Percentiles rank a stretch among this genome's conserved stretches.
Evolutionary conservation across 345 rosid genomes (phyloP).

Genomic region (Sonneratia caseolaris): DNA sequence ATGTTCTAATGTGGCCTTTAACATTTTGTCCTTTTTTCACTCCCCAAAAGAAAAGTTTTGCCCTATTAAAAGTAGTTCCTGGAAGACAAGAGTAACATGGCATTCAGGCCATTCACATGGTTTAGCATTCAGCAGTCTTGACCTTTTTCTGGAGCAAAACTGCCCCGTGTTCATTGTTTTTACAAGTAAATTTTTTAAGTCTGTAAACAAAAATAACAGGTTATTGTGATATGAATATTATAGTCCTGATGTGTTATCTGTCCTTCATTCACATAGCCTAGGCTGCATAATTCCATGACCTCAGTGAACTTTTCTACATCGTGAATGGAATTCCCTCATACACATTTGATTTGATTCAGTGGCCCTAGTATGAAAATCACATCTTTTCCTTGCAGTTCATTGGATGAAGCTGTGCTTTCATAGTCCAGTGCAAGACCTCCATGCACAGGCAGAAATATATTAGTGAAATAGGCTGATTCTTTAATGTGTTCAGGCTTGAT

Average conservation of each 20-base stretch:
- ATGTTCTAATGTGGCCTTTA: not conserved
- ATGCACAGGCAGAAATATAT: not conserved
- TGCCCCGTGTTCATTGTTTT: not conserved
- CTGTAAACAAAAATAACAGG: conserved; percentile 11
- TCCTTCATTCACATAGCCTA: conserved; percentile 21
- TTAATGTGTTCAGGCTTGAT: not conserved
- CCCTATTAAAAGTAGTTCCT: conserved; percentile 5
- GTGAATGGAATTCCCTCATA: not conserved
- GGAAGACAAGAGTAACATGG: conserved; percentile 36
- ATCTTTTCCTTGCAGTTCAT: not conserved
- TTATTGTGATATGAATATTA: not conserved
- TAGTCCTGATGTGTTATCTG: conserved; percentile 7
- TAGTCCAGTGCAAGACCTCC: not conserved
- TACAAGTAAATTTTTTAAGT: not conserved
- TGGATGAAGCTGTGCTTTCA: not conserved
- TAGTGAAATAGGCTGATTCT: not conserved
- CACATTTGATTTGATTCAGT: not conserved
- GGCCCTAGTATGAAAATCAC: not conserved
- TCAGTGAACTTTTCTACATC: not conserved
- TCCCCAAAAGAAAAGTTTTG: conserved; percentile 8
- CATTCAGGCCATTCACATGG: conserved; percentile 24
- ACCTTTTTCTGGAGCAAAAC: conserved; percentile 1
- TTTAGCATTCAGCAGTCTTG: conserved; percentile 14
- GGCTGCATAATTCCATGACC: not conserved
- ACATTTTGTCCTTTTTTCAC: conserved; percentile 13